Evolutionary conservation across 257 asterid genomes (phyloP).

Genomic region (Capsicum baccatum): DNA sequence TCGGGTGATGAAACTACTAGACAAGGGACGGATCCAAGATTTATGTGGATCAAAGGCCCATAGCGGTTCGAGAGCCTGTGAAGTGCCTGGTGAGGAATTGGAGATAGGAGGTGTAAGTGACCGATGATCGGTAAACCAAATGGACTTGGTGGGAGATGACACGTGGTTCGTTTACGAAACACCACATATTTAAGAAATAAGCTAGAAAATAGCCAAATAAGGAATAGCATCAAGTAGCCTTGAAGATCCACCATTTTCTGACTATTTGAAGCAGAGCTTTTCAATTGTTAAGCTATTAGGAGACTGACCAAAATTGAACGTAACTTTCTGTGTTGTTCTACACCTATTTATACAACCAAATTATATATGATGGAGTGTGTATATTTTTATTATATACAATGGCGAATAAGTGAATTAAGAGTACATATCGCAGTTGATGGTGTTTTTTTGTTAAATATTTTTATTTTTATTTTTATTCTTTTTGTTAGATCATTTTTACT

Average conservation of each 20-base stretch:
- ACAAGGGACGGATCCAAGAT: conserved; percentile 67
- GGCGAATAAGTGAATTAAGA: no score
- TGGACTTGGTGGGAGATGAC: conserved; percentile 66
- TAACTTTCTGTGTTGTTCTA: background rate
- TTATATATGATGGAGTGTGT: background rate
- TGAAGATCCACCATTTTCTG: conserved; percentile 47
- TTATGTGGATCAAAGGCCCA: conserved; percentile 62
- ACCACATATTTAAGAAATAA: conserved; percentile 40
- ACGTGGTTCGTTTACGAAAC: conserved; percentile 27
- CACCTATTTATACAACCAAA: background rate
- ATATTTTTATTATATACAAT: no score
- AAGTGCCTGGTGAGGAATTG: conserved; percentile 82
- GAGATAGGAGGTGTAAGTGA: conserved; percentile 75
- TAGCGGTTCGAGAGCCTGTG: conserved; percentile 53
- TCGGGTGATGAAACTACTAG: conserved; percentile 73
- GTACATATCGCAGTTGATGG: no score
- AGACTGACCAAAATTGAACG: background rate
- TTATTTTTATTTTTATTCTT: no score
- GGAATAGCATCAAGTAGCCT: conserved; percentile 44
- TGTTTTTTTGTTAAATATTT: no score
- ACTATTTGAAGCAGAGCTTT: background rate
- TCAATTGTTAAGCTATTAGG: background rate
- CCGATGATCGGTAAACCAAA: conserved; percentile 65
- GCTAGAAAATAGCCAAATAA: conserved; percentile 52
- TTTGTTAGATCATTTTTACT: no score